Evolutionary conservation across 352 stramenopile species (phyloP).

Genomic region (Aphanomyces euteiches): DNA sequence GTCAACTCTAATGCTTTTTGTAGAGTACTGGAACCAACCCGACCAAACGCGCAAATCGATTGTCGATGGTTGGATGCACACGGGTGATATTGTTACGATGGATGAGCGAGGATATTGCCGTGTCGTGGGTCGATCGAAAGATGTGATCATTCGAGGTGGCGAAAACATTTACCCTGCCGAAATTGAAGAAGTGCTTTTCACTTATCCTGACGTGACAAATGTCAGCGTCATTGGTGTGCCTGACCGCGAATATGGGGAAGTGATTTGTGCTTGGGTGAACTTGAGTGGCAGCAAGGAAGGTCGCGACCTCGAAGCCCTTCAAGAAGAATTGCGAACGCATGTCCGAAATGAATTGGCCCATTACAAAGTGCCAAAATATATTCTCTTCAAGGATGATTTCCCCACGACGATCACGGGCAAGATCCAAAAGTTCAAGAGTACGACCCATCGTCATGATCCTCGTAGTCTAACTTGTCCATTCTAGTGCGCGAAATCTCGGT

Average conservation of each 20-base stretch:
- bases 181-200: slow-evolving; percentile 29
- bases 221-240: slow-evolving; percentile 33
- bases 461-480: neutral
- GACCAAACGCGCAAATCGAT: slow-evolving; percentile 22
- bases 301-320: neutral
- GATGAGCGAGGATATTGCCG: slow-evolving; percentile 29
- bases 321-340: slow-evolving; percentile 19
- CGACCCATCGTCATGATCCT: neutral
- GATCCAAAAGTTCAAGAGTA: slow-evolving; percentile 35
- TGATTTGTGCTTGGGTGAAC: slow-evolving; percentile 34
- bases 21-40: slow-evolving; percentile 29
- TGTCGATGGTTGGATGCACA: slow-evolving; percentile 30
- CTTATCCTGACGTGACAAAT: slow-evolving; percentile 27
- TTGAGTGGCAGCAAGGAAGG: neutral
- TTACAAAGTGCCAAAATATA: slow-evolving; percentile 35
- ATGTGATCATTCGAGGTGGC: slow-evolving; percentile 29
- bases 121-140: slow-evolving; percentile 27
- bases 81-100: slow-evolving; percentile 29
- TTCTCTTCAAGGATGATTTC: slow-evolving; percentile 33
- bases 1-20: neutral
- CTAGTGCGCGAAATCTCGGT: neutral
- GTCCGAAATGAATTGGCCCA: slow-evolving; percentile 26
- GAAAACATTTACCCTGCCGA: slow-evolving; percentile 30
- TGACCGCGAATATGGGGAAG: slow-evolving; percentile 33
- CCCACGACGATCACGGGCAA: slow-evolving; percentile 36